Conservation (phyloP, 1,139 yeast genomes). For the Debaryomyces sp. region DNA sequence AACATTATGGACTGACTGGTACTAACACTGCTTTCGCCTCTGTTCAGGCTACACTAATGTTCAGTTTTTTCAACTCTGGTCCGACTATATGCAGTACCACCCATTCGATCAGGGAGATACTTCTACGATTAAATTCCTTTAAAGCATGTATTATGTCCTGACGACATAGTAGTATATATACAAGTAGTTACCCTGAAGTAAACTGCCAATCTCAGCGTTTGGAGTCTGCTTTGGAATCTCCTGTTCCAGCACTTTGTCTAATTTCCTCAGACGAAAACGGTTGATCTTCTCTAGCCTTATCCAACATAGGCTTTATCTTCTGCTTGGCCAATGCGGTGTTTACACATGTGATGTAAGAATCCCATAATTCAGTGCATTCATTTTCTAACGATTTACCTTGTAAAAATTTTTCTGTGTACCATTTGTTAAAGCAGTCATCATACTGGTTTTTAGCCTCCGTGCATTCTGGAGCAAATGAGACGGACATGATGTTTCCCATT, state of each 20-base stretch:
- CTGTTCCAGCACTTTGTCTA: constrained; percentile 21
- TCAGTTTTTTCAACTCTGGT: not conserved
- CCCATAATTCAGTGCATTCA: constrained; percentile 92
- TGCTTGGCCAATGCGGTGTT: constrained; percentile 72
- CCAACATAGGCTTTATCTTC: constrained; percentile 79
- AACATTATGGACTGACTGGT: constrained; percentile 27
- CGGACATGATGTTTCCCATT: constrained; percentile 86
- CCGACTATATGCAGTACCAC: not conserved
- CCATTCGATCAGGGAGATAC: not conserved
- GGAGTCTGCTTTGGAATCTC: constrained; percentile 7
- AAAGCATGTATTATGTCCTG: not conserved
- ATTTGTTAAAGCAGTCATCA: constrained; percentile 89
- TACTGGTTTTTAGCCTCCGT: constrained; percentile 81
- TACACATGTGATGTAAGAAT: constrained; percentile 81
- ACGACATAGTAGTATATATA: not conserved
- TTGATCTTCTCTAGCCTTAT: constrained; percentile 88
- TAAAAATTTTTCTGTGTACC: constrained; percentile 92
- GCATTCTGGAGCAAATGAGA: constrained; percentile 96
- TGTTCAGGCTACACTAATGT: not conserved
- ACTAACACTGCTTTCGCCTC: not conserved
- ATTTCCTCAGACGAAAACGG: constrained; percentile 60
- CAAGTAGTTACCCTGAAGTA: not conserved
- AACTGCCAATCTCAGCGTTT: not conserved
- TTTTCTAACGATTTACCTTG: constrained; percentile 73
- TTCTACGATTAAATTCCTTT: not conserved